Conservation (phyloP, 1,284 basidiomycete species). For the Anthracocystis panici-leucophaei region DNA sequence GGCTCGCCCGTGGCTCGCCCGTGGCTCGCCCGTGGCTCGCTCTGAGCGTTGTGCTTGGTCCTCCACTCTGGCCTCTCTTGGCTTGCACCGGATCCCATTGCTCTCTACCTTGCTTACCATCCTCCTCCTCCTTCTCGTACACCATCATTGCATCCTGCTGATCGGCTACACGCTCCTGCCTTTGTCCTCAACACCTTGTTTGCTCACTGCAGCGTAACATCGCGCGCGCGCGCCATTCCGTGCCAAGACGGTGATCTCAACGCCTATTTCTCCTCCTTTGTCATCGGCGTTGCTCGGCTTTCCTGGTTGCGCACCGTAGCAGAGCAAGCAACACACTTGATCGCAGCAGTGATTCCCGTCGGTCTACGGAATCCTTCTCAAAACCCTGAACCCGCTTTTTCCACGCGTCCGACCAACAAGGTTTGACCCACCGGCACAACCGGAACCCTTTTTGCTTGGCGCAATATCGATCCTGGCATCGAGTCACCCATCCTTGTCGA, state of each 20-base stretch:
- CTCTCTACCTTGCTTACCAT: not conserved
- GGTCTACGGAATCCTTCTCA: slow-evolving; percentile 8
- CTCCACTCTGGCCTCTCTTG: not conserved
- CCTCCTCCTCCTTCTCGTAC: not conserved
- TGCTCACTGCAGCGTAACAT: no score
- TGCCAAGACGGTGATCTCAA: slow-evolving; percentile 12
- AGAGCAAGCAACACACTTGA: not conserved
- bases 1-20: no score
- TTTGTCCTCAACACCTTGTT: no score
- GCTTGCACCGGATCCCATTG: no score
- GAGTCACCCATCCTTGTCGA: not conserved
- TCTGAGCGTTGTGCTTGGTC: slow-evolving; percentile 1
- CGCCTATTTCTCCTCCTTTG: not conserved
- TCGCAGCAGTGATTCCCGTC: slow-evolving; percentile 10
- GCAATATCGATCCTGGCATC: not conserved
- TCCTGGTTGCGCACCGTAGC: not conserved
- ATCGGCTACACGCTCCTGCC: not conserved
- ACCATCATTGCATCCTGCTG: not conserved
- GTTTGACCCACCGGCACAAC: slow-evolving; percentile 16
- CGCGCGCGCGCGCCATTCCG: slow-evolving; percentile 3
- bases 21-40: no score
- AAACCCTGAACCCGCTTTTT: slow-evolving; percentile 13
- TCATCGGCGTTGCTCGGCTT: not conserved
- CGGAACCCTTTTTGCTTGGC: slow-evolving; percentile 1
- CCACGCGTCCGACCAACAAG: slow-evolving; percentile 15